Evolutionary conservation across 108 stramenopile genomes (phyloP).

Genomic region (Cyclotella distinguenda): DNA sequence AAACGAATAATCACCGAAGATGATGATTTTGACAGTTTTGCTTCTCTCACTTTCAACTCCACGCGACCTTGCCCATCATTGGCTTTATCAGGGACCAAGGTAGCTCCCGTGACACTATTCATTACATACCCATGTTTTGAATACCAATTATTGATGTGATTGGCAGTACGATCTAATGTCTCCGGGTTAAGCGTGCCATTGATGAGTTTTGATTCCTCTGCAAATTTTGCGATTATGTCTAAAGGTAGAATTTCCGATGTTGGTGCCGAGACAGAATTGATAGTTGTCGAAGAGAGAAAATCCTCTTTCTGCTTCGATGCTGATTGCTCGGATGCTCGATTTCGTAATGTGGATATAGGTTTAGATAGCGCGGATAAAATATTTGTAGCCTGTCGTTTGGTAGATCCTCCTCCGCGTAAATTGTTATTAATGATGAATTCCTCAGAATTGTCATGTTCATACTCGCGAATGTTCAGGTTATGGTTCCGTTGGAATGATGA

Average conservation of each 20-base stretch:
- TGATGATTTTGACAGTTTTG: constrained; percentile 30
- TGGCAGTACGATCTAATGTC: constrained; percentile 63
- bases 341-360: background rate
- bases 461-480: background rate
- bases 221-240: constrained; percentile 60
- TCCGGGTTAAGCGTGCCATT: constrained; percentile 62
- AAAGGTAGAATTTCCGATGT: constrained; percentile 63
- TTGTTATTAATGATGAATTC: background rate
- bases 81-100: constrained; percentile 55
- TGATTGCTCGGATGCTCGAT: background rate
- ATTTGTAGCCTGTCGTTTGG: background rate
- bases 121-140: constrained; percentile 70
- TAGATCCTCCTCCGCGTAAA: constrained; percentile 10
- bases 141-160: constrained; percentile 67
- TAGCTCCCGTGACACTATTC: constrained; percentile 73
- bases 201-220: constrained; percentile 61
- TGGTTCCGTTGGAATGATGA: background rate
- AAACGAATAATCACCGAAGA: constrained; percentile 60
- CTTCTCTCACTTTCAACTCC: constrained; percentile 48
- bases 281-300: constrained; percentile 27
- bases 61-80: constrained; percentile 44
- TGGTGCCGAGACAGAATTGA: constrained; percentile 50
- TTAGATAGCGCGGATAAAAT: background rate
- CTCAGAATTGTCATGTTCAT: background rate
- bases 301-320: constrained; percentile 9